These are phyloP conservation scores for Cyberlindnera misumaiensis DNA, from an alignment of 805 yeast genomes.

Conservation along the genomic window DNA sequence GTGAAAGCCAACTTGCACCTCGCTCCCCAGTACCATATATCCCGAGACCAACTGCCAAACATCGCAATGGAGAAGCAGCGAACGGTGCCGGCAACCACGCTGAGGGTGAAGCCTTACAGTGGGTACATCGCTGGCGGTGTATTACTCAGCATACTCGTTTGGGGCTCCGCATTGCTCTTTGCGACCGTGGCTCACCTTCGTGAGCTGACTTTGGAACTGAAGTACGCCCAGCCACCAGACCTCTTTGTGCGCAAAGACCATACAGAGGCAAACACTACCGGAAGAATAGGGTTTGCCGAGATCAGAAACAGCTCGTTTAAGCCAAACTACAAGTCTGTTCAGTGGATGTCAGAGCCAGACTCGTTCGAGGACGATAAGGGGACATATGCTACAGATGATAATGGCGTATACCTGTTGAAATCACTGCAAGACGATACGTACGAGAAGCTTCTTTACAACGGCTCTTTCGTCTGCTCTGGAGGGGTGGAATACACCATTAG, in stretches of 20 bases:
- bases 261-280: background rate
- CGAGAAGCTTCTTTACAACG: constrained; percentile 41
- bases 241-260: constrained; percentile 3
- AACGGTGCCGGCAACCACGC: background rate
- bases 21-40: too few relatives aligned
- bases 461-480: constrained; percentile 36
- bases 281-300: constrained; percentile 28
- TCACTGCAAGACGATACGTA: constrained; percentile 39
- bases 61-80: background rate
- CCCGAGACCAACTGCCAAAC: too few relatives aligned
- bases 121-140: too few relatives aligned
- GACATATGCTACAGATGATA: constrained; percentile 47
- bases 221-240: constrained; percentile 2
- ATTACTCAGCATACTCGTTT: constrained; percentile 3
- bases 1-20: too few relatives aligned
- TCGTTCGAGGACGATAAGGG: constrained; percentile 54
- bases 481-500: constrained; percentile 41
- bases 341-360: constrained; percentile 58
- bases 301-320: constrained; percentile 50
- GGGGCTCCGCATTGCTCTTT: constrained; percentile 8
- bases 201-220: constrained; percentile 2
- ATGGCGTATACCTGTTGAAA: constrained; percentile 47
- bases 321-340: constrained; percentile 49
- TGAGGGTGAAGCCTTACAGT: too few relatives aligned
- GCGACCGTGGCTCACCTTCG: constrained; percentile 7